Base-by-base conservation (phyloP, 495 filamentous ascomycete genomes). In the Sordaria brevicollis region DNA sequence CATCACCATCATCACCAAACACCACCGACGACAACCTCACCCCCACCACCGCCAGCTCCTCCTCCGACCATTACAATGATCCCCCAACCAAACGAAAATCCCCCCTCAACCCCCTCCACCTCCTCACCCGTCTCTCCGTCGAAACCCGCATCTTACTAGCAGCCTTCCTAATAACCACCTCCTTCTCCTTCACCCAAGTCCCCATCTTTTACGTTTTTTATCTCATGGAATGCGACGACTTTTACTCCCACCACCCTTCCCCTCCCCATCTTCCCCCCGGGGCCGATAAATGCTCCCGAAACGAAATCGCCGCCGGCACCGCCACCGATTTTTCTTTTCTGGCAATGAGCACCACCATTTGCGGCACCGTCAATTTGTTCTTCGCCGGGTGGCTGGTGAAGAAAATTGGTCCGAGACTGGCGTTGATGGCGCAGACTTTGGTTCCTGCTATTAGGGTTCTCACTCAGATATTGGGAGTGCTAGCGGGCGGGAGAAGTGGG, bases 181-280 rank as follows among this genome's bases (percentile, higher is more conserved):
- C 86, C 7, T 87, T 88, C 68, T 85, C 82, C 70, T 83, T 85
- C 66, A 89, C 86, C 3, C 86, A 89, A 71, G 85, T 87, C 29
- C 86, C 86, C 35, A 80, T 89, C 34, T 83, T 88, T 69, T 88
- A 87, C 70, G 85, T 83, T 17, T 87, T 89, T 69, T 82, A 85
- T 49, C 72, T 86, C 21, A 87, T 89, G 86, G 83, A 83, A 68
- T 89, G 86, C 75, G 83, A 88, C 57, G 81, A 82, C 65, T 89
- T 84, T 75, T 89, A 87, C 75, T 43, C 35, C 21, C 78, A 75
- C 15, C 79, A 83, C 38, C 80, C 86, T 35, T n/a, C 49, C 49
- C 11, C 31, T 29, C 79, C 76, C 6, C 79, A 71, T 36, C 33
- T 72, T 15, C 76, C 79, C 15, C 29, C 73, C 34, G 21, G 72